Base-by-base conservation (phyloP, 139 green algal genomes). In the Asterochloris erici region DNA sequence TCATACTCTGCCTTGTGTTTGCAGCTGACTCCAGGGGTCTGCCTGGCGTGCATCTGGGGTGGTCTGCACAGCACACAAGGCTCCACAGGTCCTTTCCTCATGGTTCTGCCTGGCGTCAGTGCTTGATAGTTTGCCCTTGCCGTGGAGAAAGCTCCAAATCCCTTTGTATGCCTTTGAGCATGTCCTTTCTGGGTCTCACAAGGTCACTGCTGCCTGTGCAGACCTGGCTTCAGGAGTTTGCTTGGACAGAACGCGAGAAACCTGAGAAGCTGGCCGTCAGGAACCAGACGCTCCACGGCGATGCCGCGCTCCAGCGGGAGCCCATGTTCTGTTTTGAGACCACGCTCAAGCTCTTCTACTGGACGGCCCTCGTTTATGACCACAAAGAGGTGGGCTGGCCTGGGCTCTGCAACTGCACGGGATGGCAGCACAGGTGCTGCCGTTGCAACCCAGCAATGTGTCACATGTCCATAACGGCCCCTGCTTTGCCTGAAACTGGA, bases 171-270 rank as follows among this genome's bases (percentile, higher is more conserved):
- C 21, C 21, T 21, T 26, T 24, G 17, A 26, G 66, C 19, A 21
- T 71, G 19, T 1, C 21, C 2, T 10, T 21, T 71, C 21, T 24
- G 2, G 19, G 66, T 24, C 19, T 26, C 21, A 26, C 66, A 24
- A 71, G 66, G 19, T 61, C 1, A n/a, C 14, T 73, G 61, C 21
- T 61, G 13, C 21, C 14, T 28, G 60, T 83, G 74, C 81, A 91
- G 84, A 83, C 83, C 0, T 90, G 85, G 87, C 84, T 90, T 27
- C 82, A 87, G 68, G 86, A 90, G 82, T 87, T 90, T 85, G 86
- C 86, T 0, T 91, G 88, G 88, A 85, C 82, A 13, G 88, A 91
- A 84, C 21, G 61, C 0, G 86, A 91, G 12, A 74, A 86, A 15
- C 75, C 78, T 10, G 23, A 69, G 21, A 85, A 85, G 85, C 75